These are phyloP conservation scores for Gliomastix tumulicola DNA, from an alignment of 2,329 filamentous ascomycete genomes.

Conservation along the genomic window DNA sequence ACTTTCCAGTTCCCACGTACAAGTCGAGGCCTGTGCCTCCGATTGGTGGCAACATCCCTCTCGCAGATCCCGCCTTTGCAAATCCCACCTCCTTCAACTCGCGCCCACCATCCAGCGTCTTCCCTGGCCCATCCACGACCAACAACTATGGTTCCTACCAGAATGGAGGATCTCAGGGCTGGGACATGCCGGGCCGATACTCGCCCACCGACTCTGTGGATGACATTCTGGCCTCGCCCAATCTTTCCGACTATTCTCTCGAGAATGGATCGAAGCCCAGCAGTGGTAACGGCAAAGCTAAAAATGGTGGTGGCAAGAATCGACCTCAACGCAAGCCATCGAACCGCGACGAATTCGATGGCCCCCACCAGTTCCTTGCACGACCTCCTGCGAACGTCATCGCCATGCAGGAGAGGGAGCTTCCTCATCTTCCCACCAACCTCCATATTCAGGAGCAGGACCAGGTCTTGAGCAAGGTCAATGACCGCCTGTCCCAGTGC, in stretches of 20 bases:
- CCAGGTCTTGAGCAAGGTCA: conserved; percentile 70
- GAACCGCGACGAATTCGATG: conserved; percentile 85
- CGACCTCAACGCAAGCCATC: conserved; percentile 62
- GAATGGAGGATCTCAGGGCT: conserved; percentile 31
- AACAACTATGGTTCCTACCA: conserved; percentile 35
- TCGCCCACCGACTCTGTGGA: conserved; percentile 53
- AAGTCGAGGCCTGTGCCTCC: no score
- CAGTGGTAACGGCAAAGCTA: conserved; percentile 19
- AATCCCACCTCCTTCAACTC: background rate
- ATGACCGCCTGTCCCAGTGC: conserved; percentile 77
- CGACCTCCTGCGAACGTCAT: conserved; percentile 64
- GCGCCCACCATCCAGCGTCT: background rate
- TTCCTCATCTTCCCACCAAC: conserved; percentile 77
- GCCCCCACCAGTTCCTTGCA: conserved; percentile 75
- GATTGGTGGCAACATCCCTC: conserved; percentile 8
- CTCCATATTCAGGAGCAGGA: conserved; percentile 81
- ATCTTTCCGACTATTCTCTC: conserved; percentile 52
- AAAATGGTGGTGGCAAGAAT: conserved; percentile 35
- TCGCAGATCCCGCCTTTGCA: conserved; percentile 5
- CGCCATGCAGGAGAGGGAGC: conserved; percentile 70
- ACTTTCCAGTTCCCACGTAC: no score
- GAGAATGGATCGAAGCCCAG: conserved; percentile 36
- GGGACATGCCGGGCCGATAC: conserved; percentile 42
- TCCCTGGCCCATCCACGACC: background rate
- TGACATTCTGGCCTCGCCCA: conserved; percentile 50